Evolutionary conservation across 225 moss, liverwort and hornwort genomes (phyloP).

Genomic region (Physcomitrium patens): DNA sequence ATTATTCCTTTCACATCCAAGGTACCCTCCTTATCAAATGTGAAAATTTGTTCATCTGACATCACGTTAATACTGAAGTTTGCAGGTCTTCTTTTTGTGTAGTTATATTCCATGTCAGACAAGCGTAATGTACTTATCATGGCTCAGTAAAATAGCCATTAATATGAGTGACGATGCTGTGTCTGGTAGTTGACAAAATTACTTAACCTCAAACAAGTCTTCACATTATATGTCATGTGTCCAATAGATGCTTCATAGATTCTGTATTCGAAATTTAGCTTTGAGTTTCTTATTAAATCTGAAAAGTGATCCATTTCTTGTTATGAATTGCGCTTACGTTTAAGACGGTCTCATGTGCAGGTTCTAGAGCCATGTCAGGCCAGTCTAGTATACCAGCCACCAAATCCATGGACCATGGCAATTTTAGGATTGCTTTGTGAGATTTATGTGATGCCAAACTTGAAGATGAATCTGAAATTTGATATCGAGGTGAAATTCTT

Average conservation of each 20-base stretch:
- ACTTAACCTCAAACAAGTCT: neutral
- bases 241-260: conserved; percentile 7
- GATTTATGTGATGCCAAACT: conserved; percentile 82
- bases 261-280: neutral
- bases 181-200: neutral
- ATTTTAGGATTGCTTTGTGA: conserved; percentile 92
- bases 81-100: neutral
- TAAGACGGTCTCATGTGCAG: conserved; percentile 48
- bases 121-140: conserved; percentile 16
- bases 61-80: neutral
- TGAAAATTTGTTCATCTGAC: conserved; percentile 13
- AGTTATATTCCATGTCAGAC: conserved; percentile 12
- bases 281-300: neutral
- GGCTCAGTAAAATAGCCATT: conserved; percentile 6
- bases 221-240: neutral
- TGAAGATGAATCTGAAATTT: conserved; percentile 99
- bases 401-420: conserved; percentile 99
- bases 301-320: conserved; percentile 11
- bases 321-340: conserved; percentile 22
- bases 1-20: conserved; percentile 99
- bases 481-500: conserved; percentile 82
- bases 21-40: conserved; percentile 46
- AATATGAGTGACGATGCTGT: conserved; percentile 13
- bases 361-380: conserved; percentile 97
- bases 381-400: conserved; percentile 92